Evolutionary conservation across 176 grass and related monocot species (phyloP), one percentile per base, ranked within the genome.

Genomic region (Eremochloa ophiuroides): DNA sequence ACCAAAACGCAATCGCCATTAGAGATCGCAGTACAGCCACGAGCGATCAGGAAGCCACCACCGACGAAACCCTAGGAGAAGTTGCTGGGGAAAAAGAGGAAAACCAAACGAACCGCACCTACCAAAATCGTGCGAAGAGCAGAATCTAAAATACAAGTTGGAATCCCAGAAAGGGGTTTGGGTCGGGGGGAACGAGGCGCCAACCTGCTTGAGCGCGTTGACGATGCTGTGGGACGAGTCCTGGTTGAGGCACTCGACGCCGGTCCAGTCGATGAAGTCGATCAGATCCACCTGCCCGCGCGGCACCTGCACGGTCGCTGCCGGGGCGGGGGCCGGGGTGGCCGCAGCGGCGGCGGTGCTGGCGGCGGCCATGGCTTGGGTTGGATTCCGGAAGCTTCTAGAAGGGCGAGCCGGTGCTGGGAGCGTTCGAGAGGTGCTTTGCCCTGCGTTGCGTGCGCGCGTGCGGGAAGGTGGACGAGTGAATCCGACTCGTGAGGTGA

Each of bases 211-310:
- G 79, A 96, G 81, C 4, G 93, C 87, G 85, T 96, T 93, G 76
- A 74, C 43, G 73, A 96, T 65, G n/a, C 71, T 71, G 74, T 99
- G 90, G 64, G 82, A 82, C 8, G 91, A 69, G 73, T 82, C 86
- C 89, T 99, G 97, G 78, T 99, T 99, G 82, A 99, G 97, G 83
- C 97, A 99, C 73, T 99, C 97, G 27, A 99, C 91, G 88, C 97
- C 83, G 79, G 76, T 99, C 97, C 97, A 99, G 66, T 99, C 97
- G 73, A 99, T 86, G 75, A 99, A 93, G 81, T 99, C 93, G 78
- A 93, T 89, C 75, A 99, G 91, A 92, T 99, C 97, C 81, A 95
- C 97, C 97, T 99, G 79, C 26, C 87, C 84, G 42, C 82, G 78
- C 50, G 82, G 86, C n/a, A 80, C 43, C 83, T 63, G 48, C 17